A percentile compares a stretch with the other conserved stretches of the same genome.
Evolutionary conservation across 2,329 filamentous ascomycete species (phyloP).

Genomic region (Zymoseptoria brevis): DNA sequence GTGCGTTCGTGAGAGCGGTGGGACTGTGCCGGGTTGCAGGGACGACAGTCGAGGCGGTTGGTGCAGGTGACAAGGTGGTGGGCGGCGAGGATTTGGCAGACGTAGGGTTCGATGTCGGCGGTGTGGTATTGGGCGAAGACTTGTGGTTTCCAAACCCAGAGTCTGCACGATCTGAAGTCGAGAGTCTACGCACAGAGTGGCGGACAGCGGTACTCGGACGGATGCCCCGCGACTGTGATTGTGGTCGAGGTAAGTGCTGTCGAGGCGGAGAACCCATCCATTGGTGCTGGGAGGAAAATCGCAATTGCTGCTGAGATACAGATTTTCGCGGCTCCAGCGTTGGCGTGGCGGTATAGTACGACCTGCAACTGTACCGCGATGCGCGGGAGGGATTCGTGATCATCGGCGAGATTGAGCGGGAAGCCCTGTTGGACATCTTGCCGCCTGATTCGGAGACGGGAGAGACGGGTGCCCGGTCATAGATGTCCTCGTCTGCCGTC

Average conservation of each 20-base stretch:
- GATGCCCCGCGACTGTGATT: background rate
- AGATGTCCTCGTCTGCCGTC: conserved; percentile 49
- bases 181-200: conserved; percentile 3
- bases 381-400: background rate
- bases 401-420: background rate
- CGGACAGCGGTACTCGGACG: background rate
- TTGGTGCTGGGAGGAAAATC: background rate
- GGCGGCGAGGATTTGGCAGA: background rate
- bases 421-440: background rate
- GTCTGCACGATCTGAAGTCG: conserved; percentile 26
- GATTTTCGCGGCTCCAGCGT: background rate
- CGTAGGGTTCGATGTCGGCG: background rate
- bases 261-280: background rate
- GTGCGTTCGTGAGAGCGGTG: conserved; percentile 2
- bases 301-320: background rate
- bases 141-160: conserved; percentile 22
- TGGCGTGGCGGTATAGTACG: background rate
- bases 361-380: background rate
- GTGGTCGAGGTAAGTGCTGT: background rate
- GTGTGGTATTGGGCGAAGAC: conserved; percentile 21
- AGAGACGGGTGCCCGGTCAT: background rate
- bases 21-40: background rate
- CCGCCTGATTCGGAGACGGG: background rate
- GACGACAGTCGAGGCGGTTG: background rate
- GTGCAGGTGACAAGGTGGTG: background rate